Base-by-base conservation (phyloP, 2,329 filamentous ascomycete species). In the Trichoderma atrobrunneum region DNA sequence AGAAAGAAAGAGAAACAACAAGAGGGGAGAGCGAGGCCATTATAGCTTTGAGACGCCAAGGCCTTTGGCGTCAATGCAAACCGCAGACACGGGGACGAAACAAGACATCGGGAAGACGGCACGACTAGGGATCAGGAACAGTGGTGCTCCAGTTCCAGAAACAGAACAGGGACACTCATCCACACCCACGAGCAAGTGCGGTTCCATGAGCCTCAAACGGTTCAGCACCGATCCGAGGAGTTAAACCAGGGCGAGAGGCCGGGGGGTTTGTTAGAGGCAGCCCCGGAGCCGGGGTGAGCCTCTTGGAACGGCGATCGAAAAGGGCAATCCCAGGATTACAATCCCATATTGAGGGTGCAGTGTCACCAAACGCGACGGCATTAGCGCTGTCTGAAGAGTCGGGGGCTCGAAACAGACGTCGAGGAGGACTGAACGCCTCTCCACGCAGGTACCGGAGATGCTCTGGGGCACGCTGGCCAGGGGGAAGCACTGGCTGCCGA, bases 1-100 rank as follows among this genome's bases (percentile, higher is more conserved):
- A 78, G 77, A 79, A 76, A 78, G 72, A 77, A 75, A 75, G 77
- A 77, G 77, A 76, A 76, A 77, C 76, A 72, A 73, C 74, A 3
- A 75, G 73, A 73, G 74, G 71, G 59, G 59, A 51, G 39, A 56
- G 24, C 51, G 71, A 54, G 57, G 60, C 32, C 74, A 79, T 80
- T 77, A 78, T 79, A 77, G 73, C 78, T 75, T 74, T 74, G 73
- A 74, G 76, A 77, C 80, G 81, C 82, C 84, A 83, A 84, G 82
- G 80, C 77, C 78, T 80, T 78, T 71, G 74, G 74, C 77, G 76
- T 81, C 82, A 83, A 84, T 82, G 75, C 75, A 74, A 68, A 74
- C 74, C 72, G 72, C 71, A 73, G 74, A 60, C 70, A 73, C 62
- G 74, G 74, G 80, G 76, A 83, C 76, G 81, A 78, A 76, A 76